Base-by-base conservation (phyloP, 306 rosid species). In the Arachis stenosperma region DNA sequence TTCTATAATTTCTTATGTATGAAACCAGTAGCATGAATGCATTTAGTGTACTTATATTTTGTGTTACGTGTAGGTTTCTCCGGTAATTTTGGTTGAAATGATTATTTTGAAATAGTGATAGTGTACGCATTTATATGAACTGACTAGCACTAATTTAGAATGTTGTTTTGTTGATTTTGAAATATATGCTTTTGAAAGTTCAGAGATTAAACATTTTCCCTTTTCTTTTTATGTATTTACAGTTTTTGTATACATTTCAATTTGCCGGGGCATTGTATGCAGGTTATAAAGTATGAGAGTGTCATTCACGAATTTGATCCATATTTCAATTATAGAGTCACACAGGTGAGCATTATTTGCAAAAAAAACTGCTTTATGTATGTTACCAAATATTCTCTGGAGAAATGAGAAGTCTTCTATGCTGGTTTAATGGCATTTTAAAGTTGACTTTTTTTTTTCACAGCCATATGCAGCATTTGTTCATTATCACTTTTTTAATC, bases 271-370 rank as follows among this genome's bases (percentile, higher is more conserved):
- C 43, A 55, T 66, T 78, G 70, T 82, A 9, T 84, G 41, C 97
- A 95, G 99, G 99, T 94, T 55, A 94, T 94, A 63, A 94, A 94
- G 85, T 94, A 94, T 41, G 98, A 94, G 89, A 94, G 98, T 65
- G 98, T 94, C 65, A 94, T 94, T 75, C 98, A 94, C 17, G 98
- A 94, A 79, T 94, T 94, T 52, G 98, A 94, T 85, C 98, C 98
- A 67, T 94, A 94, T 78, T 94, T 94, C 88, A 94, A 94, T 81
- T 94, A 94, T 69, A 86, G 98, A 81, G 98, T 94, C 82, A 94
- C 99, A 53, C 99, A 95, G 99, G 99, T 95, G 77, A 72, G 89
- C 86, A 81, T 75, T 63, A 30, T 67, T 12, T 69, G 30, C 63
- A 65, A 29, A 59, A 65, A 59, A 7, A 65, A 67, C 56, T 77